Percentiles rank a stretch among this genome's conserved stretches.
Conservation (phyloP, 768 basidiomycete species). For the Saitozyma podzolica region DNA sequence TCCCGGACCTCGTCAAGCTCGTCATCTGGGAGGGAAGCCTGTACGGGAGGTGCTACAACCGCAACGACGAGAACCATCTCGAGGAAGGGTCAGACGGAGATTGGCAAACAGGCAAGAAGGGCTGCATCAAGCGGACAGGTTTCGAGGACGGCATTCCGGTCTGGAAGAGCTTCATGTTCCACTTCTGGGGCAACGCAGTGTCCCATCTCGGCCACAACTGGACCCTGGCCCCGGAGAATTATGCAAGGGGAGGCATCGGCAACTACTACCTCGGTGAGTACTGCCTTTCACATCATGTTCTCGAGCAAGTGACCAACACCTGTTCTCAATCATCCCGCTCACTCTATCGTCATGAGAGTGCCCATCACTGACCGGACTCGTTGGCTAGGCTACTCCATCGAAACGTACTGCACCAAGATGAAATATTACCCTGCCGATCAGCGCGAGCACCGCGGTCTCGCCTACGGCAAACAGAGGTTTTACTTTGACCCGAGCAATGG, state of each 20-base stretch:
- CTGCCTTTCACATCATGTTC: too few species aligned
- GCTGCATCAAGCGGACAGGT: constrained; percentile 27
- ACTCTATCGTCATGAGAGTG: too few species aligned
- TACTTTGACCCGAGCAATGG: too few species aligned
- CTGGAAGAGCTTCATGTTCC: constrained; percentile 32
- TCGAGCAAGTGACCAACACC: too few species aligned
- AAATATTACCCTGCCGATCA: too few species aligned
- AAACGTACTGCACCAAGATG: too few species aligned
- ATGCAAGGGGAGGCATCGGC: not conserved
- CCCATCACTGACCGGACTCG: too few species aligned
- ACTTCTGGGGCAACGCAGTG: constrained; percentile 30
- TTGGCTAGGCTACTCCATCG: too few species aligned
- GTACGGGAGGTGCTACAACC: constrained; percentile 15
- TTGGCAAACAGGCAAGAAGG: constrained; percentile 20
- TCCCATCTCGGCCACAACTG: constrained; percentile 24
- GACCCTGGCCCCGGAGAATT: constrained; percentile 34
- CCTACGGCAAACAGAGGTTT: too few species aligned
- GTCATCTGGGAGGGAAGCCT: constrained; percentile 21
- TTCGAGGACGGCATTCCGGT: constrained; percentile 32
- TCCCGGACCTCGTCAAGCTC: constrained; percentile 24
- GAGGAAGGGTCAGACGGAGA: constrained; percentile 10
- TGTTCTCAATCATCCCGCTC: too few species aligned
- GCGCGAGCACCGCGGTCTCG: too few species aligned
- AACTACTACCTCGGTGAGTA: not conserved
- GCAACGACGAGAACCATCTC: constrained; percentile 15